These are phyloP conservation scores for Aspergillus ochraceus DNA, from an alignment of 2,329 filamentous ascomycete species.

Conservation along the genomic window DNA sequence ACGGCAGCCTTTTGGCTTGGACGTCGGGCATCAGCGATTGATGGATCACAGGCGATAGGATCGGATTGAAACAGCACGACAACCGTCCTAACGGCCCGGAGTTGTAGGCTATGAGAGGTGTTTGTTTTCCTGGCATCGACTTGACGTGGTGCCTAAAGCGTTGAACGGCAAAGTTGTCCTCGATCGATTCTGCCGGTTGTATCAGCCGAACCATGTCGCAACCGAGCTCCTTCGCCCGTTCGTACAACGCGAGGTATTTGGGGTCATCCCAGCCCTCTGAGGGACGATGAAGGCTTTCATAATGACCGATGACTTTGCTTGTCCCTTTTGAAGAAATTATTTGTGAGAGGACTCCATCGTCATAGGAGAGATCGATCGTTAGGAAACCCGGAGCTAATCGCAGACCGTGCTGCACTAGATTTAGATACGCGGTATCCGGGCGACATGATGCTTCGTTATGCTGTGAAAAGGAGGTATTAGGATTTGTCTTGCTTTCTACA, in stretches of 20 bases:
- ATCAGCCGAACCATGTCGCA: constrained; percentile 65
- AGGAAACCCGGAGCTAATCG: constrained; percentile 64
- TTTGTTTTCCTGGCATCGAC: constrained; percentile 41
- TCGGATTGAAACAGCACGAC: constrained; percentile 66
- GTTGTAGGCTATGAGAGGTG: constrained; percentile 65
- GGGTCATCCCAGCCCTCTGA: constrained; percentile 57
- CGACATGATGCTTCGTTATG: constrained; percentile 25
- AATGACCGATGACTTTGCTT: constrained; percentile 63
- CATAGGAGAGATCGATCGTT: constrained; percentile 61
- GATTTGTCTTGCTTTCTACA: constrained; percentile 36
- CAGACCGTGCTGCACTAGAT: constrained; percentile 60
- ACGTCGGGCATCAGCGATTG: constrained; percentile 47
- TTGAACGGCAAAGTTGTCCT: constrained; percentile 64
- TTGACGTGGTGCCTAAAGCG: constrained; percentile 55
- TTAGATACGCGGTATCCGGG: constrained; percentile 49
- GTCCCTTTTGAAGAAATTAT: constrained; percentile 54
- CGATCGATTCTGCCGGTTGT: constrained; percentile 56
- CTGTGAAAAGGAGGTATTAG: constrained; percentile 21
- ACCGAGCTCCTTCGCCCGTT: constrained; percentile 56
- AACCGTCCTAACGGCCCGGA: constrained; percentile 62
- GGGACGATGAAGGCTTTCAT: constrained; percentile 44
- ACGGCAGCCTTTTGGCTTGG: constrained; percentile 46
- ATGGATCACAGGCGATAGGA: constrained; percentile 62
- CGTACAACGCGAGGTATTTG: constrained; percentile 58
- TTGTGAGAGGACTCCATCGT: constrained; percentile 51